Evolutionary conservation across 1,284 basidiomycete species (phyloP).

Genomic region (Cerrena zonata): DNA sequence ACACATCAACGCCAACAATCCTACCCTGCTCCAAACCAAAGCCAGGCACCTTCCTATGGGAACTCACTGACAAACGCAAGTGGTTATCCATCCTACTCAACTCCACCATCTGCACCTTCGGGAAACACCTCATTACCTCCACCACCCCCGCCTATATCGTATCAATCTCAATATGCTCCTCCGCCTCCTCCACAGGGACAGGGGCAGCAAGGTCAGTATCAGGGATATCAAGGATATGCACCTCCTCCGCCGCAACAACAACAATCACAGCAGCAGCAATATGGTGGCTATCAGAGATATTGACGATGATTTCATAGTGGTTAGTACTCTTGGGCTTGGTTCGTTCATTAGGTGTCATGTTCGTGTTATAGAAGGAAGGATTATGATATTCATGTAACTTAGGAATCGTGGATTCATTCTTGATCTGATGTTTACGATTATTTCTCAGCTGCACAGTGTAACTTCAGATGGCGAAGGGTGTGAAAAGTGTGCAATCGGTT

Average conservation of each 20-base stretch:
- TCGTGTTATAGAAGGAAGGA: no score
- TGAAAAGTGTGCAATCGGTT: no score
- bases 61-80: no score
- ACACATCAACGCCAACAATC: slow-evolving; percentile 23
- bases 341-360: no score
- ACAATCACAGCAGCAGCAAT: slow-evolving; percentile 16
- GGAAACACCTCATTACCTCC: slow-evolving; percentile 31
- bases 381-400: no score
- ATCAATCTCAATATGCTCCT: slow-evolving; percentile 20
- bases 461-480: no score
- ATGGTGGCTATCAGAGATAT: slow-evolving; percentile 3
- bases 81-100: slow-evolving; percentile 18
- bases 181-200: slow-evolving; percentile 27
- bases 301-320: background rate
- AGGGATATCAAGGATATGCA: slow-evolving; percentile 22
- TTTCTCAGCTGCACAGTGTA: no score
- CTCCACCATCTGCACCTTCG: slow-evolving; percentile 12
- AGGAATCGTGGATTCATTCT: no score
- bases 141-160: slow-evolving; percentile 27
- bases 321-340: no score
- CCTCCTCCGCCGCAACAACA: slow-evolving; percentile 23
- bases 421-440: no score
- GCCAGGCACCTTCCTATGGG: slow-evolving; percentile 24
- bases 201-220: slow-evolving; percentile 23
- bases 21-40: slow-evolving; percentile 30